A percentile compares a stretch with the other conserved stretches of the same genome.
These are phyloP conservation scores for Ampelomyces quisqualis DNA, from an alignment of 2,329 filamentous ascomycete genomes.

Conservation along the genomic window DNA sequence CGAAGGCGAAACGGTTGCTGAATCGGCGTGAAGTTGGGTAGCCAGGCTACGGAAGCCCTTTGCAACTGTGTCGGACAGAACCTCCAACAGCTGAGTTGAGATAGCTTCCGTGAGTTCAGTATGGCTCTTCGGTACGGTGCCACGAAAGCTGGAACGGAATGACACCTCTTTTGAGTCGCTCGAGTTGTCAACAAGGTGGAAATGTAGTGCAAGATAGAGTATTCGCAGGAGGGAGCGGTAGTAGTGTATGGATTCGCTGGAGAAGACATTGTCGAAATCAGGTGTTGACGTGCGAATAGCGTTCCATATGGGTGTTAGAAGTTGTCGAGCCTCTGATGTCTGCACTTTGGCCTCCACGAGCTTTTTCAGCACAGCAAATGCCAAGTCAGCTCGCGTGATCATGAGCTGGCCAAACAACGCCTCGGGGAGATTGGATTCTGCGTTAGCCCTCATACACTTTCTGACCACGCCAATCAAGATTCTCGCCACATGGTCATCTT, in stretches of 20 bases:
- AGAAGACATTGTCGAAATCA: slow-evolving; percentile 62
- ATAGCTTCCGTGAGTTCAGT: slow-evolving; percentile 42
- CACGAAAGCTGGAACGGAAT: slow-evolving; percentile 41
- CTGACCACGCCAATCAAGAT: slow-evolving; percentile 73
- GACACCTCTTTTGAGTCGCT: slow-evolving; percentile 20
- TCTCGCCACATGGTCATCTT: slow-evolving; percentile 60
- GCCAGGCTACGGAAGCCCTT: slow-evolving; percentile 81
- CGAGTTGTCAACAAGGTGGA: slow-evolving; percentile 52
- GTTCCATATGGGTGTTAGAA: slow-evolving; percentile 63
- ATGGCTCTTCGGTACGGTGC: slow-evolving; percentile 42
- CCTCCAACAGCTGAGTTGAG: slow-evolving; percentile 63
- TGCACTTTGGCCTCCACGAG: slow-evolving; percentile 61
- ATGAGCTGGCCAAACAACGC: slow-evolving; percentile 79
- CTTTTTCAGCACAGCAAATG: slow-evolving; percentile 78
- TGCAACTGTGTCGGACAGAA: slow-evolving; percentile 76
- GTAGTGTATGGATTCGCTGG: slow-evolving; percentile 63
- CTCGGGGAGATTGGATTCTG: slow-evolving; percentile 69
- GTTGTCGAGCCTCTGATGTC: slow-evolving; percentile 53
- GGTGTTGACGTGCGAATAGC: slow-evolving; percentile 56
- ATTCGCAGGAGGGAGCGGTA: slow-evolving; percentile 82
- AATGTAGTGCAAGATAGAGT: slow-evolving; percentile 77
- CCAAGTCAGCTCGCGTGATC: slow-evolving; percentile 74
- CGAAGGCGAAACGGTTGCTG: slow-evolving; percentile 65
- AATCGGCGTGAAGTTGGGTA: slow-evolving; percentile 75
- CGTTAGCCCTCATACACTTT: slow-evolving; percentile 78